Percentiles rank a stretch among this genome's conserved stretches.
Conservation (phyloP, 331 rosid species). For the Malus hybrid region DNA sequence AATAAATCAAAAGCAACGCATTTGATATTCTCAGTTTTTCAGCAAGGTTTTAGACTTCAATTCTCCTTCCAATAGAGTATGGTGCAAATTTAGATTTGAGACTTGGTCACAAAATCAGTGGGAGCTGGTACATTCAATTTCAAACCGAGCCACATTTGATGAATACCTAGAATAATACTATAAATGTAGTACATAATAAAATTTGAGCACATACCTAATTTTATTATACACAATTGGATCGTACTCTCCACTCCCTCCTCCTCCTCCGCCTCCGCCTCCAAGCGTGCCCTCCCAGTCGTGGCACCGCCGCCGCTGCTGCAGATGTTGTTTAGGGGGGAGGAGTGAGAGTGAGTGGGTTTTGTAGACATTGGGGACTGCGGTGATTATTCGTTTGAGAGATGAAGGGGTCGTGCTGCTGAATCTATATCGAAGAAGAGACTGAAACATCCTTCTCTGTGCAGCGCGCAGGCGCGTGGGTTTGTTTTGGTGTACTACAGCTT, state of each 20-base stretch:
- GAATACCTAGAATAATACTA: neutral
- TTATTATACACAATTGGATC: slow-evolving; percentile 4
- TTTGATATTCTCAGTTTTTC: no score
- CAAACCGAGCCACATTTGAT: neutral
- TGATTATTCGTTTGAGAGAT: neutral
- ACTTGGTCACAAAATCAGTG: neutral
- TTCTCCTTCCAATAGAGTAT: no score
- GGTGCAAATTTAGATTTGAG: neutral
- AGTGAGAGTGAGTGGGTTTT: neutral
- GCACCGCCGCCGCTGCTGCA: neutral
- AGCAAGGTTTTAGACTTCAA: no score
- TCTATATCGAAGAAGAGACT: neutral
- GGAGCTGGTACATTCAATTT: neutral
- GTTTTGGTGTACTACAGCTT: neutral
- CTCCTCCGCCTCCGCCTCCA: no score
- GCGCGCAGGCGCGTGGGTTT: neutral
- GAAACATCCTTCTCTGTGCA: neutral
- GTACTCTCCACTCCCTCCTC: slow-evolving; percentile 18
- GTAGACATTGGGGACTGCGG: neutral
- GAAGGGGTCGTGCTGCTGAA: neutral
- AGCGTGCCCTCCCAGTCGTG: neutral
- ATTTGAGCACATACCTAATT: no score
- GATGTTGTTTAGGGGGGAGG: neutral
- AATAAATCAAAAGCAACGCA: neutral
- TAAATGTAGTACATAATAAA: no score